Evolutionary conservation across 352 stramenopile genomes (phyloP).

Genomic region (Elongisporangium senticosum): DNA sequence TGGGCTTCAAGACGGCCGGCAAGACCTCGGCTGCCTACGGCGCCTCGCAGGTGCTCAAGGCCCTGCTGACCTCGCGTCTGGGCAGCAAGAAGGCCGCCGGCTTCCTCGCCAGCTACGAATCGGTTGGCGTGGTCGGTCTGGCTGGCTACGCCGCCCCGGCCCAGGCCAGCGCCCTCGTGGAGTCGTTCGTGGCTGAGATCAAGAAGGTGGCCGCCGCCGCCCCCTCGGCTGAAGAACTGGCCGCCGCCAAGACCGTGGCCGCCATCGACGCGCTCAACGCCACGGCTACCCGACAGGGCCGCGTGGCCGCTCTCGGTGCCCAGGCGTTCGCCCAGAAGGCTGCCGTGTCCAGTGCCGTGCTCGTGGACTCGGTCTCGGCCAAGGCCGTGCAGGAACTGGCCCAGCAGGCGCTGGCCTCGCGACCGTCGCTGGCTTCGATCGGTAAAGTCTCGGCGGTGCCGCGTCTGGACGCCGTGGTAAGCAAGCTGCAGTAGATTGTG

Average conservation of each 20-base stretch:
- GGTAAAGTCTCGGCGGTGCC: conserved; percentile 67
- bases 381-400: conserved; percentile 72
- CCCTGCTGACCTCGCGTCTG: conserved; percentile 50
- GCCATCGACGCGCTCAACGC: conserved; percentile 34
- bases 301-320: conserved; percentile 35
- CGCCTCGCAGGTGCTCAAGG: conserved; percentile 61
- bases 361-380: conserved; percentile 40
- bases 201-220: conserved; percentile 62
- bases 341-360: conserved; percentile 21
- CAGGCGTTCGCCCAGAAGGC: conserved; percentile 38
- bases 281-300: conserved; percentile 35
- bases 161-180: conserved; percentile 55
- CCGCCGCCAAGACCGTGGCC: conserved; percentile 61
- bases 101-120: conserved; percentile 61
- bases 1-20: conserved; percentile 60
- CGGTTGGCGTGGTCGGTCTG: conserved; percentile 59
- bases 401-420: conserved; percentile 64
- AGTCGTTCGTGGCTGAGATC: conserved; percentile 65
- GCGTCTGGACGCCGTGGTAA: conserved; percentile 61
- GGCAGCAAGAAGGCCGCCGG: conserved; percentile 54
- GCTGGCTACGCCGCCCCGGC: conserved; percentile 43
- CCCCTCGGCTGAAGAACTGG: conserved; percentile 65
- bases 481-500: conserved; percentile 72
- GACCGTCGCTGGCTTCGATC: conserved; percentile 70
- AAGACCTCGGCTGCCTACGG: conserved; percentile 34